Base-by-base conservation (phyloP, 2,329 filamentous ascomycete species). In the Malbranchea cinnamomea region DNA sequence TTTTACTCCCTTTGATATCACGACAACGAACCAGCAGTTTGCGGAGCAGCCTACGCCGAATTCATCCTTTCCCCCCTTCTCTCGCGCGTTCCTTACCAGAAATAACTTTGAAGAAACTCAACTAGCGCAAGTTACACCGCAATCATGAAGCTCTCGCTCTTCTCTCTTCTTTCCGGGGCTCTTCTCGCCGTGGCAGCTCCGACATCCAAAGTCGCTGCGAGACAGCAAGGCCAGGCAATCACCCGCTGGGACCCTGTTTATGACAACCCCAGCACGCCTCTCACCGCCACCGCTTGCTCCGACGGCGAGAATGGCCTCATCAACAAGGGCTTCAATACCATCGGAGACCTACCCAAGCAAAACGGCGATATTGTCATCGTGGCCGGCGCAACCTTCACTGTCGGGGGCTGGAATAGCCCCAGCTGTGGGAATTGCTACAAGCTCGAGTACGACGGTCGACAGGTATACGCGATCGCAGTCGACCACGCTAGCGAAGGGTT, bases 211-310 rank as follows among this genome's bases (percentile, higher is more conserved):
- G 23, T 31, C 11, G n/a, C n/a, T n/a, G n/a, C n/a, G n/a, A n/a
- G n/a, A n/a, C n/a, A n/a, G n/a, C n/a, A n/a, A n/a, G n/a, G n/a
- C 28, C 35, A 21, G 29, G 41, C 43, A 15, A 48, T 59, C 29
- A 52, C 46, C 52, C 77, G 74, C 40, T 87, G 75, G 54, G 79
- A 85, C 56, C 56, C 59, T 12, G 71, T 66, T 47, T 89, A 81
- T 57, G 79, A 85, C 47, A 58, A 75, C 38, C 50, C 49, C 26
- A 41, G 41, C 36, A 66, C 71, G 34, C 60, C 67, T 25, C 50
- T 85, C 32, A 61, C 54, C 19, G 50, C 46, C 4, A 64, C 83
- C 25, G 17, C 49, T 27, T 59, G 56, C 42, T 56, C 53, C 7
- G 41, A 56, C 31, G 54, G 54, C 5, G 13, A 20, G 18, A 46